Percentiles rank a stretch among this genome's conserved stretches.
Evolutionary conservation across 148 eudicot species (phyloP).

Genomic region (Rhododendron ferrugineum): DNA sequence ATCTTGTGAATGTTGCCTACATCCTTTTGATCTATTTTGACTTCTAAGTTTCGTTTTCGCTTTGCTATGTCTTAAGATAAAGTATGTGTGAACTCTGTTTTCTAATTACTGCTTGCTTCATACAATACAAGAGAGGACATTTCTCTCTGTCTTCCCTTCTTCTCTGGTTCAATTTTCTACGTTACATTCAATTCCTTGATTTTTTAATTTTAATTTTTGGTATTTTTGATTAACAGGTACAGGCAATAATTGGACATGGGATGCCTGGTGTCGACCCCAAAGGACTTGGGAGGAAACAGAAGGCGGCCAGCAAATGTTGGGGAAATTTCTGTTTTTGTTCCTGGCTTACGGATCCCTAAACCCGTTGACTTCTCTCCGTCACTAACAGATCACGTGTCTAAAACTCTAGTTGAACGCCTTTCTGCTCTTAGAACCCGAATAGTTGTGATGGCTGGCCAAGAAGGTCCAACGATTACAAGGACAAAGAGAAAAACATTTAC

Average conservation of each 20-base stretch:
- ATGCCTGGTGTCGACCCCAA: constrained; percentile 70
- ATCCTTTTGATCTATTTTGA: not conserved
- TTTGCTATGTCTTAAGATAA: not conserved
- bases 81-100: not conserved
- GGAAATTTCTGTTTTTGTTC: constrained; percentile 80
- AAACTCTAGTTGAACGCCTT: constrained; percentile 62
- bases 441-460: constrained; percentile 95
- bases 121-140: not conserved
- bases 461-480: constrained; percentile 84
- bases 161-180: not conserved
- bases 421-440: constrained; percentile 91
- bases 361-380: constrained; percentile 63
- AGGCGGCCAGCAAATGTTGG: constrained; percentile 88
- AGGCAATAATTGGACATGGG: constrained; percentile 49
- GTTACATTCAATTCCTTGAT: not conserved
- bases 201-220: not conserved
- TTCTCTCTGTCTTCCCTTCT: not conserved
- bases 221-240: constrained; percentile 1
- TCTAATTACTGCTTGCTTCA: not conserved
- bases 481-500: constrained; percentile 72
- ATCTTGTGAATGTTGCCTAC: constrained; percentile 17
- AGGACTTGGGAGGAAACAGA: constrained; percentile 65
- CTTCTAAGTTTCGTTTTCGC: not conserved
- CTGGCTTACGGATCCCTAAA: constrained; percentile 82
- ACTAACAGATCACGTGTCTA: constrained; percentile 54